Base-by-base conservation (phyloP, 176 grass and related monocot species). In the Rhynchospora breviuscula region DNA sequence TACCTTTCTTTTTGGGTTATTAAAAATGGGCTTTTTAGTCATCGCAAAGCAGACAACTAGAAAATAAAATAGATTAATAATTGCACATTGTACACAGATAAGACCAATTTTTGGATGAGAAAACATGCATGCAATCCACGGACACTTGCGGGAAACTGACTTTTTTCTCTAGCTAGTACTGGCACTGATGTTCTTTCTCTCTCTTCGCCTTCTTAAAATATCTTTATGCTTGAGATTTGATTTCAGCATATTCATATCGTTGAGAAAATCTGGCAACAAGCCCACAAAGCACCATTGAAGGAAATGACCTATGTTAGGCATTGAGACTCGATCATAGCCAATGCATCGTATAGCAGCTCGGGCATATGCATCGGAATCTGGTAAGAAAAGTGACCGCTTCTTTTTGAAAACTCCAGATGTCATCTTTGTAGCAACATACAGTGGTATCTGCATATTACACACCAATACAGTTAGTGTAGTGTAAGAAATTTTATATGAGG, bases 371-470 rank as follows among this genome's bases (percentile, higher is more conserved):
- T 85, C 88, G 18, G 88, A 1, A 47, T 86, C 84, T 25, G 86
- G 84, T 23, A 88, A 54, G 2, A 87, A 60, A 53, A 69, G 12
- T 2, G 85, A 72, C 6, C 54, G 9, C 26, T 60, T 59, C 4
- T 15, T 6, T 12, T 68, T 35, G 23, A 26, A 77, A 69, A 74
- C 46, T 9, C 23, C 58, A 0, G 47, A 53, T 7, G 83, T 46
- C 91, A 90, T 93, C 15, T 74, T 80, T 14, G 91, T 92, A 25
- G 59, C 67, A 79, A 92, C 87, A 7, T 81, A 73, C 18, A 89
- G n/a, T 9, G 90, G 90, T 52, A 58, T 78, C 90, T 77, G 7
- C 14, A 74, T 23, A 25, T 74, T 13, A 19, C 19, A 25, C 10
- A 25, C 4, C 4, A 18, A 23, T 73, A 45, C 1, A 12, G n/a